Evolutionary conservation across 768 basidiomycete genomes (phyloP).

Genomic region (Kwoniella newhampshirensis): DNA sequence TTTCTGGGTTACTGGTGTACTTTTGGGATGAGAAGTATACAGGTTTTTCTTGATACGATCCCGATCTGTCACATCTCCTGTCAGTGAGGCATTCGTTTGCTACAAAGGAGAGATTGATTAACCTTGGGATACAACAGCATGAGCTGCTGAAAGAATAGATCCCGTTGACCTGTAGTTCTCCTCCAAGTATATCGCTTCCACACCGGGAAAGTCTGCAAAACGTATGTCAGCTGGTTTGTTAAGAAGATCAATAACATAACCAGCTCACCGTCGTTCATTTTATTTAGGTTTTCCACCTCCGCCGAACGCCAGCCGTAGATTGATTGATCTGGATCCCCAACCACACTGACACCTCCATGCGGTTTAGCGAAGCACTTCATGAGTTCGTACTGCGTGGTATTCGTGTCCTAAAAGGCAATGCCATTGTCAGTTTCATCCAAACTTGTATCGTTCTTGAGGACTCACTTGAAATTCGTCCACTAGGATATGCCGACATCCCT

Average conservation of each 20-base stretch:
- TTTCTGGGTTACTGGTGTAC: constrained; percentile 63
- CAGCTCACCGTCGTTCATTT: constrained; percentile 65
- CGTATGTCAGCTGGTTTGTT: not conserved
- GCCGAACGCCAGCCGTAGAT: constrained; percentile 87
- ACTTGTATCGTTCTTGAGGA: constrained; percentile 48
- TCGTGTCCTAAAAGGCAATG: constrained; percentile 65
- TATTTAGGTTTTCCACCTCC: constrained; percentile 69
- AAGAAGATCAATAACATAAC: constrained; percentile 5
- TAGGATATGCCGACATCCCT: constrained; percentile 68
- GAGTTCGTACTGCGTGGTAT: constrained; percentile 74
- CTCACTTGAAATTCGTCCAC: constrained; percentile 76
- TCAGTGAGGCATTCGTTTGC: not conserved
- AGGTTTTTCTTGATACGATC: constrained; percentile 72
- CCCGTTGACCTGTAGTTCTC: constrained; percentile 84
- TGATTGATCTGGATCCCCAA: constrained; percentile 89
- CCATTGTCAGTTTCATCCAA: not conserved
- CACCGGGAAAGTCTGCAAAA: constrained; percentile 63
- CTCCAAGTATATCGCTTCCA: constrained; percentile 71
- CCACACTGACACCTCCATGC: constrained; percentile 67
- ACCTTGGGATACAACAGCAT: constrained; percentile 84
- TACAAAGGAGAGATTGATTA: constrained; percentile 5
- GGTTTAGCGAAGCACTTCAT: constrained; percentile 66
- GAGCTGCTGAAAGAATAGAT: constrained; percentile 68
- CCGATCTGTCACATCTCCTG: constrained; percentile 59
- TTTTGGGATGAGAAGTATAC: constrained; percentile 66